Conservation (phyloP, 495 filamentous ascomycete species). For the Hypoxylon lenormandii region DNA sequence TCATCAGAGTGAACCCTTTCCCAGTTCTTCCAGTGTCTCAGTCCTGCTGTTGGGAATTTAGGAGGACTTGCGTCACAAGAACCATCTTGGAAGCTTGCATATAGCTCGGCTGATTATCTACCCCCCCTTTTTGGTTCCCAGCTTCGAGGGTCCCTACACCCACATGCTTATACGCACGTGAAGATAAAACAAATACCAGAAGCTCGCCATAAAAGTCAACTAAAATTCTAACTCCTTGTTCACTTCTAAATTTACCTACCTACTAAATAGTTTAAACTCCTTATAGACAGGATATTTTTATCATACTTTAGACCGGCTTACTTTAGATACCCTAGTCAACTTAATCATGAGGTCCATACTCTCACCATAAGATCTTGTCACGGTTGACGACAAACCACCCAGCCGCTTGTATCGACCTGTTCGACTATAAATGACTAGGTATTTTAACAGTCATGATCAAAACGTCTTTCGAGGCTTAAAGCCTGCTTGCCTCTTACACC, state of each 20-base stretch:
- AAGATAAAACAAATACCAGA: conserved; percentile 20
- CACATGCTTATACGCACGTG: conserved; percentile 27
- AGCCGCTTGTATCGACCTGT: neutral
- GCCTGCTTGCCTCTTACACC: no score
- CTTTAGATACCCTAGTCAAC: neutral
- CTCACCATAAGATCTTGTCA: neutral
- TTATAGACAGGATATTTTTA: neutral
- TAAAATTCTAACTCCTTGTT: neutral
- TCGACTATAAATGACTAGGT: no score
- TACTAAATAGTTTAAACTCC: neutral
- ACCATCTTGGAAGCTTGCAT: conserved; percentile 8
- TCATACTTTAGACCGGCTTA: neutral
- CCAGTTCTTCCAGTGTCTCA: conserved; percentile 40
- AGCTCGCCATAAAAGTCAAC: neutral
- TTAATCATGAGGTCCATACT: neutral
- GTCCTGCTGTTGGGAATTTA: conserved; percentile 20
- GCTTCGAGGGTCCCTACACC: conserved; percentile 19
- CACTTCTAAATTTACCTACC: conserved; percentile 1
- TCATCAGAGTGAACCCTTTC: conserved; percentile 43
- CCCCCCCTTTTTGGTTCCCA: conserved; percentile 18
- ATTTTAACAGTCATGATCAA: no score
- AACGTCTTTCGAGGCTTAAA: no score
- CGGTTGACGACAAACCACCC: neutral
- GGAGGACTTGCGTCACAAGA: conserved; percentile 39
- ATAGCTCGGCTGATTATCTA: conserved; percentile 34